Evolutionary conservation across 768 basidiomycete species (phyloP).

Genomic region (Piloderma croceum): DNA sequence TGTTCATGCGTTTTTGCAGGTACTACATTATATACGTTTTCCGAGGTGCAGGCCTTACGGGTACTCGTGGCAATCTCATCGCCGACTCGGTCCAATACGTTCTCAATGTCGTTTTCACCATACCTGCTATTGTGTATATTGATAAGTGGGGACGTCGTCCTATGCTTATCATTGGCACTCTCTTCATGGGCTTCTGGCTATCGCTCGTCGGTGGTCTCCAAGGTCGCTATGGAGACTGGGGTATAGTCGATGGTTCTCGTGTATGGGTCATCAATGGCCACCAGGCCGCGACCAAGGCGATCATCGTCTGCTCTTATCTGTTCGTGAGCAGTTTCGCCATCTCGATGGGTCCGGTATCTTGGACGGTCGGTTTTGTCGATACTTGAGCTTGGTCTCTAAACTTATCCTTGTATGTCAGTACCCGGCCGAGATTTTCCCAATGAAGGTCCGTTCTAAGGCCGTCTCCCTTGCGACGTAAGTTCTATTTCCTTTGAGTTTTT

Average conservation of each 20-base stretch:
- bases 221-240: slow-evolving; percentile 44
- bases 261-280: slow-evolving; percentile 62
- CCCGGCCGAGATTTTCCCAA: slow-evolving; percentile 48
- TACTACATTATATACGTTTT: slow-evolving; percentile 69
- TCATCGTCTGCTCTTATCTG: slow-evolving; percentile 75
- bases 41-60: slow-evolving; percentile 71
- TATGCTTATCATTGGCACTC: slow-evolving; percentile 43
- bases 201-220: slow-evolving; percentile 53
- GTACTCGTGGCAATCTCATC: slow-evolving; percentile 67
- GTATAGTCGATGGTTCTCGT: slow-evolving; percentile 29
- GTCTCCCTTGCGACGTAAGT: slow-evolving; percentile 28
- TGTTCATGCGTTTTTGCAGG: too few species aligned
- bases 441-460: slow-evolving; percentile 61
- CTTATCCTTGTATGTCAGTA: too few species aligned
- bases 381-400: too few species aligned
- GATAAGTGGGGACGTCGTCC: slow-evolving; percentile 52
- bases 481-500: slow-evolving; percentile 27
- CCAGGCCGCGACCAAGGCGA: slow-evolving; percentile 52
- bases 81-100: slow-evolving; percentile 67
- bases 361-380: too few species aligned
- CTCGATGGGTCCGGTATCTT: slow-evolving; percentile 73
- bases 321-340: slow-evolving; percentile 72
- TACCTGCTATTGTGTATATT: slow-evolving; percentile 31
- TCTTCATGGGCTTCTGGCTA: slow-evolving; percentile 50
- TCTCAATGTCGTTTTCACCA: slow-evolving; percentile 44